Evolutionary conservation across 192 early-diverging fungal species (phyloP).

Genomic region (Haplosporangium gracile): DNA sequence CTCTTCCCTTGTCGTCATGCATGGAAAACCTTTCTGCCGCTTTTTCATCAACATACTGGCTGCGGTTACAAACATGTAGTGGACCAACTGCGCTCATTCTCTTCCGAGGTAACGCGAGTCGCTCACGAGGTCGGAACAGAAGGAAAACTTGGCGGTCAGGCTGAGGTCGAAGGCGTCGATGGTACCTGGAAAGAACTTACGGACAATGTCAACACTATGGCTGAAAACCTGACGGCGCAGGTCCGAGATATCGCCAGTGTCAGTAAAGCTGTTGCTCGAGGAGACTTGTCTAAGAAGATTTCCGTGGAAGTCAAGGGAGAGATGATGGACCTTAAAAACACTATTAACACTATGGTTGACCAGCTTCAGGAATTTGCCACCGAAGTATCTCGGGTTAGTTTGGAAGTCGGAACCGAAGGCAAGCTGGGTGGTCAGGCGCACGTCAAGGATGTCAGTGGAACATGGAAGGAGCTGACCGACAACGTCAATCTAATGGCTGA

Average conservation of each 20-base stretch:
- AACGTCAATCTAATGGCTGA: conserved; percentile 73
- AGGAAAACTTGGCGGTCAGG: conserved; percentile 77
- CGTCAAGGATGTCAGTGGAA: conserved; percentile 68
- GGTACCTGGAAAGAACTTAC: conserved; percentile 79
- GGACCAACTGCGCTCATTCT: conserved; percentile 65
- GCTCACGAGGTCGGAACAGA: conserved; percentile 78
- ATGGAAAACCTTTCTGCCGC: not conserved
- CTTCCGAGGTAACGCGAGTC: conserved; percentile 75
- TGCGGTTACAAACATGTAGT: conserved; percentile 41
- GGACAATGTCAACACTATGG: conserved; percentile 78
- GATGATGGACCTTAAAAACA: conserved; percentile 67
- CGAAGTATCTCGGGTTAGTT: conserved; percentile 68
- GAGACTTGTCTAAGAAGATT: conserved; percentile 70
- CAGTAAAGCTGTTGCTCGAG: conserved; percentile 69
- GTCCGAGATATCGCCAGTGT: conserved; percentile 75
- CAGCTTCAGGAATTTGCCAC: conserved; percentile 68
- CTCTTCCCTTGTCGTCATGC: conserved; percentile 2
- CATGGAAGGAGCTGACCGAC: conserved; percentile 72
- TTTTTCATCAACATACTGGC: not conserved
- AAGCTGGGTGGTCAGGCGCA: conserved; percentile 68
- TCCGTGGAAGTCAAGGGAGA: conserved; percentile 69
- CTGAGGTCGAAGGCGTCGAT: conserved; percentile 66
- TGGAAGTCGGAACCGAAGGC: conserved; percentile 73
- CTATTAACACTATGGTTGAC: conserved; percentile 74
- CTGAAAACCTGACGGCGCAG: conserved; percentile 71